These are phyloP conservation scores for Aphanocladium album DNA, from an alignment of 2,329 filamentous ascomycete species.

Conservation along the genomic window DNA sequence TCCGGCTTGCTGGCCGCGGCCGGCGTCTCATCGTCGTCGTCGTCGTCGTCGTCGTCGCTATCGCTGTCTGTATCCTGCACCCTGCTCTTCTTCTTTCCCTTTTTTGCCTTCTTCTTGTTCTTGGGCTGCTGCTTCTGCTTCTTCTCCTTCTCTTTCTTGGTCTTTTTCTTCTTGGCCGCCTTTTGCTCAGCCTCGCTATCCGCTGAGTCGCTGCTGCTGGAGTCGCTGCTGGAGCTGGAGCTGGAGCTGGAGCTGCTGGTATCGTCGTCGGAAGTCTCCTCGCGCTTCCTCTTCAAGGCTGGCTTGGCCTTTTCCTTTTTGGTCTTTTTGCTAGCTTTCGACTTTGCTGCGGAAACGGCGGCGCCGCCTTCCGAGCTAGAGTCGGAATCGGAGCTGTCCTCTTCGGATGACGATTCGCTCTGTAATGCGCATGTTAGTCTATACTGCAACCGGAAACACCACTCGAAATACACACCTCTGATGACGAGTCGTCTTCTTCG, in stretches of 20 bases:
- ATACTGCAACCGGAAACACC: background rate
- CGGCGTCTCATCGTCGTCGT: conserved; percentile 16
- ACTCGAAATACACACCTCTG: conserved; percentile 17
- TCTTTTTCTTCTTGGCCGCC: background rate
- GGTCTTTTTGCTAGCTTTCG: conserved; percentile 14
- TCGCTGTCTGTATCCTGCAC: conserved; percentile 16
- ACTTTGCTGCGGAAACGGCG: conserved; percentile 9
- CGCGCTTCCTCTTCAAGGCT: conserved; percentile 13
- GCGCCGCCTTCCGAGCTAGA: conserved; percentile 21
- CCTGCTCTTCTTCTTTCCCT: conserved; percentile 18
- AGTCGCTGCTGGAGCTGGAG: background rate
- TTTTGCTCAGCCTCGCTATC: conserved; percentile 11
- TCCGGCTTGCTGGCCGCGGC: conserved; percentile 26
- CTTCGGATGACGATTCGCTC: conserved; percentile 1
- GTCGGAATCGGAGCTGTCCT: conserved; percentile 3
- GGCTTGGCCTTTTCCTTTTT: conserved; percentile 15
- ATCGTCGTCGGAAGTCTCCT: conserved; percentile 7
- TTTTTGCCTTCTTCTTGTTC: conserved; percentile 15
- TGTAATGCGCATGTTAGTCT: background rate
- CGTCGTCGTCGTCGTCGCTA: conserved; percentile 19
- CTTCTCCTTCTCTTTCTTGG: conserved; percentile 20
- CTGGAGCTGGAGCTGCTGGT: background rate
- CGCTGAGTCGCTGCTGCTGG: conserved; percentile 10
- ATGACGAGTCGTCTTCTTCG: conserved; percentile 1
- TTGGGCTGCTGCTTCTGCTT: conserved; percentile 16